phyloP scores from a whole-genome alignment of 352 stramenopile genomes.

The Phytophthora podocarpi region DNA sequence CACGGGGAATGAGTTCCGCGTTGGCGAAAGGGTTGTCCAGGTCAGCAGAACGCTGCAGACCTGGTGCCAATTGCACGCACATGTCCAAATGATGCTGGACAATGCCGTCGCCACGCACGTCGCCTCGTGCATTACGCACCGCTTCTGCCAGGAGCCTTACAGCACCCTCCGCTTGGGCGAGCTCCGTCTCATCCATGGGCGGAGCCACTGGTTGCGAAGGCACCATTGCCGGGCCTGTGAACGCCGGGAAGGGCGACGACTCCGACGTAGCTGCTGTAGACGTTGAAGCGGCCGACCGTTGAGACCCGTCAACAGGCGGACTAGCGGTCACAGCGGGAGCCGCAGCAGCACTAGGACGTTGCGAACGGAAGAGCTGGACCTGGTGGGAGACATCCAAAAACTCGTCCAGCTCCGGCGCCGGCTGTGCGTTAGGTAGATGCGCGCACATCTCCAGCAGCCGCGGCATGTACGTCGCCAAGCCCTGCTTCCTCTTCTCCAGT shows the following conservation, averaged over 20 bases:
- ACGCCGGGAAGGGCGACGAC: slow-evolving; percentile 27
- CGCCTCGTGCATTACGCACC: slow-evolving; percentile 33
- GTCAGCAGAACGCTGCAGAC: slow-evolving; percentile 36
- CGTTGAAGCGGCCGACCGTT: slow-evolving; percentile 7
- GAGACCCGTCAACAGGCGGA: slow-evolving; percentile 3
- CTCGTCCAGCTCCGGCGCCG: slow-evolving; percentile 43
- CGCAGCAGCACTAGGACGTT: slow-evolving; percentile 8
- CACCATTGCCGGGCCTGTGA: slow-evolving; percentile 14
- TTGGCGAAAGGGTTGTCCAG: slow-evolving; percentile 48
- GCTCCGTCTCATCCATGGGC: slow-evolving; percentile 45
- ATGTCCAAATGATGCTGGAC: slow-evolving; percentile 47
- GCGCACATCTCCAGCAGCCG: slow-evolving; percentile 44
- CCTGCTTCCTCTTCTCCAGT: slow-evolving; percentile 42
- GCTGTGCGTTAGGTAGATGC: slow-evolving; percentile 28
- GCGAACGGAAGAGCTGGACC: slow-evolving; percentile 37
- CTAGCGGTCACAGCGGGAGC: slow-evolving; percentile 15
- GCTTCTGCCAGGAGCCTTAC: slow-evolving; percentile 33
- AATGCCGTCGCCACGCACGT: slow-evolving; percentile 39
- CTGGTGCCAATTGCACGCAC: slow-evolving; percentile 37
- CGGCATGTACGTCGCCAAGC: slow-evolving; percentile 37
- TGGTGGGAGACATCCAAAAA: slow-evolving; percentile 46
- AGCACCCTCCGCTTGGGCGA: slow-evolving; percentile 40
- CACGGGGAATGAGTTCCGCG: slow-evolving; percentile 43
- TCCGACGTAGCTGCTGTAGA: slow-evolving; percentile 15
- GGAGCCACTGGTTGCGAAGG: slow-evolving; percentile 16